Evolutionary conservation across 2,329 filamentous ascomycete species (phyloP).

Genomic region (Lachnellula suecica): DNA sequence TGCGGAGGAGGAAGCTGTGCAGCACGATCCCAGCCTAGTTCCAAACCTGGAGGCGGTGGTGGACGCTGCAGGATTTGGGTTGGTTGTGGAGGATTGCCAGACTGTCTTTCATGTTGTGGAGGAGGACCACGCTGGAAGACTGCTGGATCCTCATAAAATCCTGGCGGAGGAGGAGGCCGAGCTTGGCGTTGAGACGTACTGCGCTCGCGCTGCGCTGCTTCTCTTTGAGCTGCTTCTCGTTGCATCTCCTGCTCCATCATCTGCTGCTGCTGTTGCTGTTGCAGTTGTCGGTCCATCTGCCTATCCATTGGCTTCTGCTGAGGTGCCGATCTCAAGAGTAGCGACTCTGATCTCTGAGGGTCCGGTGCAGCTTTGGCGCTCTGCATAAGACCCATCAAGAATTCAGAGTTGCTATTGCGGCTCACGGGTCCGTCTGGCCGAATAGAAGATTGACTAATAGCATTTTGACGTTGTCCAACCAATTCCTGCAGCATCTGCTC

Average conservation of each 20-base stretch:
- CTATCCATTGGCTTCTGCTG: conserved; percentile 21
- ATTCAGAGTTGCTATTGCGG: conserved; percentile 65
- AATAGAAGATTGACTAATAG: conserved; percentile 49
- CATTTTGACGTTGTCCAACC: conserved; percentile 56
- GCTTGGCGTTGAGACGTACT: conserved; percentile 40
- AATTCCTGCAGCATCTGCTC: conserved; percentile 63
- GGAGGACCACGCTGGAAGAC: conserved; percentile 26
- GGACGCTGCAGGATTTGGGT: conserved; percentile 66
- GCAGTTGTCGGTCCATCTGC: conserved; percentile 23
- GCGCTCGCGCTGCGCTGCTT: conserved; percentile 29
- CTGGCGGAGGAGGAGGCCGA: conserved; percentile 28
- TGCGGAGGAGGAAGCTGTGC: conserved; percentile 38
- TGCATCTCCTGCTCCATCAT: conserved; percentile 40
- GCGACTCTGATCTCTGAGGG: conserved; percentile 50
- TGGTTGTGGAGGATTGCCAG: conserved; percentile 46
- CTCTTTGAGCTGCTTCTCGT: conserved; percentile 30
- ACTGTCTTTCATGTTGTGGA: conserved; percentile 28
- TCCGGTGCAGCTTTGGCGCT: conserved; percentile 48
- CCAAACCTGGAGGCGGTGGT: conserved; percentile 58
- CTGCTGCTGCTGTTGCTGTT: conserved; percentile 38
- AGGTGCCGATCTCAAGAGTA: conserved; percentile 46
- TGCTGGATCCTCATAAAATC: conserved; percentile 32
- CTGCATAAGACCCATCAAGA: conserved; percentile 83
- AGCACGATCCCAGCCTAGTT: conserved; percentile 44
- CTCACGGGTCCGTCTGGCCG: conserved; percentile 48